phyloP scores from a whole-genome alignment of 2,329 filamentous ascomycete genomes.

The Paracoccidioides lutzii region DNA sequence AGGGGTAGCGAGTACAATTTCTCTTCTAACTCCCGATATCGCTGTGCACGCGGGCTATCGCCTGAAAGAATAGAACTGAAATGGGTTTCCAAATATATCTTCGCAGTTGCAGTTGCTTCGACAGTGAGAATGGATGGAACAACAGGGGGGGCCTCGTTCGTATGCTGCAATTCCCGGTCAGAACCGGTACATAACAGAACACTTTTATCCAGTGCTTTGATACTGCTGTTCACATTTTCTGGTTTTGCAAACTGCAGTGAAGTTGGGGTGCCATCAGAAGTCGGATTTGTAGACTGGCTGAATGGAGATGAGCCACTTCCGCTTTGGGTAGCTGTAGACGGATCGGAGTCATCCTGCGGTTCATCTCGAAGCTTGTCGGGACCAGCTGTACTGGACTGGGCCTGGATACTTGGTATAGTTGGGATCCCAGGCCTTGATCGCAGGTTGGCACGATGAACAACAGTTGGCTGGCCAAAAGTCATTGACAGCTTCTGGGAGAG shows the following conservation, averaged over 20 bases:
- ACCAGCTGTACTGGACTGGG: slow-evolving; percentile 6
- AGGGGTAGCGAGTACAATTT: slow-evolving; percentile 48
- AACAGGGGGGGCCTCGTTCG: slow-evolving; percentile 8
- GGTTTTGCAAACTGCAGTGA: not conserved
- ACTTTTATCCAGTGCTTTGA: not conserved
- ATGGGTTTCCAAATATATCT: slow-evolving; percentile 74
- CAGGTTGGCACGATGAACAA: slow-evolving; percentile 27
- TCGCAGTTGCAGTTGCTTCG: slow-evolving; percentile 66
- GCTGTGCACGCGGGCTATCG: slow-evolving; percentile 46
- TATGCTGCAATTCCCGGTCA: slow-evolving; percentile 4
- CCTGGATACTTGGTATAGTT: slow-evolving; percentile 17
- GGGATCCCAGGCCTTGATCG: slow-evolving; percentile 19
- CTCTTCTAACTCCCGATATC: slow-evolving; percentile 50
- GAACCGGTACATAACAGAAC: not conserved
- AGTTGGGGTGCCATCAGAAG: slow-evolving; percentile 21
- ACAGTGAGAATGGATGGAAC: slow-evolving; percentile 44
- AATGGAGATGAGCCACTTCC: slow-evolving; percentile 20
- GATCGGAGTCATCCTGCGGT: slow-evolving; percentile 22
- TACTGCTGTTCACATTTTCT: not conserved
- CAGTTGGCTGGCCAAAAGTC: slow-evolving; percentile 28
- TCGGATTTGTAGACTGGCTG: slow-evolving; percentile 23
- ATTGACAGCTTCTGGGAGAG: slow-evolving; percentile 27
- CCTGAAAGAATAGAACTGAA: slow-evolving; percentile 57
- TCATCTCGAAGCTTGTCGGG: slow-evolving; percentile 18
- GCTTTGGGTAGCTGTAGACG: slow-evolving; percentile 19